Conservation (phyloP, 106 monocot genomes). For the Acorus gramineus region DNA sequence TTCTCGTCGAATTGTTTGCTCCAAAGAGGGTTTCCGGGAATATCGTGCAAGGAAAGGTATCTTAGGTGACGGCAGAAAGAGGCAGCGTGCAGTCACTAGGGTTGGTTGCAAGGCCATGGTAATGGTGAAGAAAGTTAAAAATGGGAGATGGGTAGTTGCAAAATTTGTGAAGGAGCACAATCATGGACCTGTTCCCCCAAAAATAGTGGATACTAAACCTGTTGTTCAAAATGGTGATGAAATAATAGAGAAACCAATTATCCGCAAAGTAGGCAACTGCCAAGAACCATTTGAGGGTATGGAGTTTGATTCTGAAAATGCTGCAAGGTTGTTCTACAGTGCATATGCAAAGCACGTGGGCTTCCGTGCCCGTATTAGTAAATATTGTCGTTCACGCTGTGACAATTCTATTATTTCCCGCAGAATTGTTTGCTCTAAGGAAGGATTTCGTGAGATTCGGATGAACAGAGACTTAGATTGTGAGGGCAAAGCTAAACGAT, state of each 20-base stretch:
- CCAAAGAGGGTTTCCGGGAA: slow-evolving; percentile 41
- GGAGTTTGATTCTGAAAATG: no score
- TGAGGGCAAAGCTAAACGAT: neutral
- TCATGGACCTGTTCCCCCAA: slow-evolving; percentile 23
- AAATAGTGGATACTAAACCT: slow-evolving; percentile 11
- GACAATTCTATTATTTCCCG: no score
- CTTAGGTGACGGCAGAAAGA: slow-evolving; percentile 18
- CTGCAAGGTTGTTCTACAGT: no score
- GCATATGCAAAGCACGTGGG: no score
- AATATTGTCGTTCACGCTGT: no score
- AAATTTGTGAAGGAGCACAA: slow-evolving; percentile 44
- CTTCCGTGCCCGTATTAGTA: no score
- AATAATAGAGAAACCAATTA: neutral
- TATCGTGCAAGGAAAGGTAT: slow-evolving; percentile 11
- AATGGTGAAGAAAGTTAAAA: slow-evolving; percentile 21
- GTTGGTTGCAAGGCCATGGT: slow-evolving; percentile 53
- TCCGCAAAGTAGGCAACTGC: no score
- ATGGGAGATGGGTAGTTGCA: slow-evolving; percentile 39
- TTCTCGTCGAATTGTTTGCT: slow-evolving; percentile 40
- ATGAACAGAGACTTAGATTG: no score
- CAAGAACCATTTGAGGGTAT: no score
- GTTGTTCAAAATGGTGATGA: slow-evolving; percentile 1
- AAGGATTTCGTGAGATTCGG: no score
- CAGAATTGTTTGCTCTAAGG: no score
- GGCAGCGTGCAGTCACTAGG: slow-evolving; percentile 25